A percentile compares a stretch with the other conserved stretches of the same genome.
These are phyloP conservation scores for Leishmania tropica DNA, from an alignment of 208 protist genomes.

Conservation along the genomic window DNA sequence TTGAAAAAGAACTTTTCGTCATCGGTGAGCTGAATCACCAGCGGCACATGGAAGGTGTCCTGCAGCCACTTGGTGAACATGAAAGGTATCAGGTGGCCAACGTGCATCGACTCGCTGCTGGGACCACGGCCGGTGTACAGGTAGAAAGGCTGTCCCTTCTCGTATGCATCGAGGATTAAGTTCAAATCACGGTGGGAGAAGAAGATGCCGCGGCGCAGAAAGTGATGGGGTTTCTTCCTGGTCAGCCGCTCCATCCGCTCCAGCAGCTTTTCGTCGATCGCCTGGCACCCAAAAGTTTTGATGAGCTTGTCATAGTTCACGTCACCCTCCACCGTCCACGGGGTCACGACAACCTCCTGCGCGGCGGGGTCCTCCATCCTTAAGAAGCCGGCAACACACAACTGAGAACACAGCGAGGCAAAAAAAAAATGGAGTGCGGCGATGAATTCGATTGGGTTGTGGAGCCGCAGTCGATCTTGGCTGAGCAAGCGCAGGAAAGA, in stretches of 20 bases:
- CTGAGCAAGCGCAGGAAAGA: neutral
- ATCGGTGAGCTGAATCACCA: slow-evolving; percentile 99
- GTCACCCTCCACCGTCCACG: slow-evolving; percentile 93
- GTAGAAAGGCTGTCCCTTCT: slow-evolving; percentile 98
- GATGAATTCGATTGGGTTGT: neutral
- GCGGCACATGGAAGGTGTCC: slow-evolving; percentile 98
- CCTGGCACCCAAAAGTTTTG: slow-evolving; percentile 88
- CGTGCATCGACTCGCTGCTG: slow-evolving; percentile 97
- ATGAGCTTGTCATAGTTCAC: slow-evolving; percentile 96
- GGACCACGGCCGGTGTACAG: slow-evolving; percentile 99
- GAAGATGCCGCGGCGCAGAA: slow-evolving; percentile 96
- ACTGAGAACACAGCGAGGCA: neutral
- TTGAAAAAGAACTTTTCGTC: slow-evolving; percentile 99
- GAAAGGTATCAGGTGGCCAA: slow-evolving; percentile 99
- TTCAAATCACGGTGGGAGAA: slow-evolving; percentile 99
- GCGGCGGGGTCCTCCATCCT: slow-evolving; percentile 13
- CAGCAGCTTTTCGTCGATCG: slow-evolving; percentile 83
- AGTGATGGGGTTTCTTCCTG: slow-evolving; percentile 86
- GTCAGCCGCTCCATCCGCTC: slow-evolving; percentile 89
- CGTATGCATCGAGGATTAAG: slow-evolving; percentile 96
- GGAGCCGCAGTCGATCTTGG: neutral
- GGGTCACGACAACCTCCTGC: slow-evolving; percentile 75
- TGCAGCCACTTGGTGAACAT: slow-evolving; percentile 99
- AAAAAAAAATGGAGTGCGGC: neutral
- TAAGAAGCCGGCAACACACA: neutral